These are phyloP conservation scores for Fagus sylvatica DNA, from an alignment of 306 rosid species.

Conservation along the genomic window DNA sequence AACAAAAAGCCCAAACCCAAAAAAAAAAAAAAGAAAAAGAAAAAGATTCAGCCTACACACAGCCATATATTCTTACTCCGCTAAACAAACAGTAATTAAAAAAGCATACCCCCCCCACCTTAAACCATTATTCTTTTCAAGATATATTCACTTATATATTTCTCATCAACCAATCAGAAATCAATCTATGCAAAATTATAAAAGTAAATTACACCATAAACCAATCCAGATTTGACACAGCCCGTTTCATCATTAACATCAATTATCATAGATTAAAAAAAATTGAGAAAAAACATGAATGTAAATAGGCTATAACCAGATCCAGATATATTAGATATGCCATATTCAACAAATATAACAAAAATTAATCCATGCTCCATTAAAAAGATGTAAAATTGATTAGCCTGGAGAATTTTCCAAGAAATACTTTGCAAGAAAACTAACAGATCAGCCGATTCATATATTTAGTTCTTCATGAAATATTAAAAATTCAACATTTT, in stretches of 20 bases:
- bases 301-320: no score
- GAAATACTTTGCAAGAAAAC: background rate
- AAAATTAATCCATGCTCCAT: background rate
- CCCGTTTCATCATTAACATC: constrained; percentile 13
- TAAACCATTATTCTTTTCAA: constrained; percentile 16
- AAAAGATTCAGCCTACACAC: constrained; percentile 58
- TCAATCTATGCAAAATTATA: constrained; percentile 6
- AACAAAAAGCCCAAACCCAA: no score
- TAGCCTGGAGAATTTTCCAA: background rate
- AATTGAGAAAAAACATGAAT: no score
- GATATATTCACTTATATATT: background rate
- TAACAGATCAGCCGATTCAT: background rate
- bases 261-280: background rate
- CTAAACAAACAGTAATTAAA: constrained; percentile 33
- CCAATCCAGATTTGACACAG: background rate
- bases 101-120: constrained; percentile 16
- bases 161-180: constrained; percentile 24
- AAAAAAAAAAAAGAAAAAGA: no score
- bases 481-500: background rate
- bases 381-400: background rate
- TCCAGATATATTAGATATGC: background rate
- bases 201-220: constrained; percentile 4
- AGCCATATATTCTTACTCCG: constrained; percentile 48
- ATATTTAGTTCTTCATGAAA: background rate
- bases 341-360: background rate